Percentiles rank a stretch among this genome's conserved stretches.
These are phyloP conservation scores for Glutinoglossum americanum DNA, from an alignment of 495 filamentous ascomycete species.

Conservation along the genomic window DNA sequence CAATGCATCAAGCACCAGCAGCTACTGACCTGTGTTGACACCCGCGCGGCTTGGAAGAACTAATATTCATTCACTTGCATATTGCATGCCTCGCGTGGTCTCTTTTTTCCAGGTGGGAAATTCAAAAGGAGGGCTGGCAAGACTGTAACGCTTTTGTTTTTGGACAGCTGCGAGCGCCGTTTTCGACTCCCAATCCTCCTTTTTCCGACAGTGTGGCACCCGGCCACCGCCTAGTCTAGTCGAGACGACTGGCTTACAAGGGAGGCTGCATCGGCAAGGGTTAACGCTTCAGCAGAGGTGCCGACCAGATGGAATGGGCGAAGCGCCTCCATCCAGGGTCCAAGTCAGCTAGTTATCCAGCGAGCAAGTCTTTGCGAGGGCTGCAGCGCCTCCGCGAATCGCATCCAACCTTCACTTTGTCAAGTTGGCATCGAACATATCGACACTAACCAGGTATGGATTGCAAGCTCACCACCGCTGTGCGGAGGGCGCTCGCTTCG, in stretches of 20 bases:
- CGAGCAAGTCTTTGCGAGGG: neutral
- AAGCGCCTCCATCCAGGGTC: neutral
- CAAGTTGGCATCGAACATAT: neutral
- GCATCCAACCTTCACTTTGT: neutral
- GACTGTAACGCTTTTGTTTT: too few relatives aligned
- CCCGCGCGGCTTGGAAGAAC: neutral
- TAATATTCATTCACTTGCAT: neutral
- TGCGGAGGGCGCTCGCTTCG: neutral
- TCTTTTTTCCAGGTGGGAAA: neutral
- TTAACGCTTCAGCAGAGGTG: neutral
- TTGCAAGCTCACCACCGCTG: neutral
- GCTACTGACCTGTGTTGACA: neutral
- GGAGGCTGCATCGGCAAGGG: constrained; percentile 1
- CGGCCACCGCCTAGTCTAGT: neutral
- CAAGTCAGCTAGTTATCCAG: neutral
- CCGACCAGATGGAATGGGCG: neutral
- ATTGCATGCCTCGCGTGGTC: neutral
- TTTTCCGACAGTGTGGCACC: neutral
- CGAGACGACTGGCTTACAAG: neutral
- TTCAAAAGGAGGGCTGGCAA: too few relatives aligned
- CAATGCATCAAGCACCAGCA: neutral
- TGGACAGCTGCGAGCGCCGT: neutral
- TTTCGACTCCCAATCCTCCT: neutral
- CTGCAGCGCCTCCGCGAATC: neutral
- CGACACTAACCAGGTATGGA: neutral